A percentile compares a stretch with the other conserved stretches of the same genome.
phyloP scores from a whole-genome alignment of 768 basidiomycete genomes.

The Pleurotus sapidus region DNA sequence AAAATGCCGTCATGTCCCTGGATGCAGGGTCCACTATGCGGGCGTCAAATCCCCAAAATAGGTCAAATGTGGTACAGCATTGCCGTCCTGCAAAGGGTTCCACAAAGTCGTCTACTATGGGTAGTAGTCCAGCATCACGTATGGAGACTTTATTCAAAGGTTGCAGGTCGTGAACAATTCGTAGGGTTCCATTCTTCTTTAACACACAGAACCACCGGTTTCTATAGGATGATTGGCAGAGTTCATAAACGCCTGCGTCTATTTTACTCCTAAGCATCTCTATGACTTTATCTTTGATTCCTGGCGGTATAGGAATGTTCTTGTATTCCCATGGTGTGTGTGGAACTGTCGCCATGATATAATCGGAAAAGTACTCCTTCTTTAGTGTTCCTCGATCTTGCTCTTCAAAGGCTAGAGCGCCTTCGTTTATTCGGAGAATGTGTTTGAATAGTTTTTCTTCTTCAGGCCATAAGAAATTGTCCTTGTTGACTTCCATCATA shows the following conservation, averaged over 20 bases:
- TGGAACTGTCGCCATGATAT: slow-evolving; percentile 25
- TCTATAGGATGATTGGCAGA: slow-evolving; percentile 30
- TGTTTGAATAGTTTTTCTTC: slow-evolving; percentile 20
- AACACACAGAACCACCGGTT: slow-evolving; percentile 34
- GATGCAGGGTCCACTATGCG: slow-evolving; percentile 16
- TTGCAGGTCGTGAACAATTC: slow-evolving; percentile 35
- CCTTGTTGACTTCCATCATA: slow-evolving; percentile 10
- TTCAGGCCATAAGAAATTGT: slow-evolving; percentile 18
- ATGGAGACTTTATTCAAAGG: slow-evolving; percentile 36
- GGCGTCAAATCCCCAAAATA: slow-evolving; percentile 35
- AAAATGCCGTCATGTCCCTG: slow-evolving; percentile 34
- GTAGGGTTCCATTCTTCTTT: slow-evolving; percentile 30
- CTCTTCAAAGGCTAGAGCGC: slow-evolving; percentile 21
- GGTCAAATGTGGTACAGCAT: slow-evolving; percentile 28
- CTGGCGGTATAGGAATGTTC: slow-evolving; percentile 33
- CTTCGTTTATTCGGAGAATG: slow-evolving; percentile 17
- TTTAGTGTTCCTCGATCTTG: slow-evolving; percentile 11
- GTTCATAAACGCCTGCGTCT: slow-evolving; percentile 32
- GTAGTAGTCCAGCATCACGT: slow-evolving; percentile 29
- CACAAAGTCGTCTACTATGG: slow-evolving; percentile 29
- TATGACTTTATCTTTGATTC: slow-evolving; percentile 25
- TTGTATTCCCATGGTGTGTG: slow-evolving; percentile 32
- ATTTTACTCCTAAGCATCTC: slow-evolving; percentile 29
- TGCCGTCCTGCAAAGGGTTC: slow-evolving; percentile 23
- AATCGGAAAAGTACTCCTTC: slow-evolving; percentile 20